Percentiles rank a stretch among this genome's conserved stretches.
Evolutionary conservation across 2,329 filamentous ascomycete genomes (phyloP).

Genomic region (Coniella lustricola): DNA sequence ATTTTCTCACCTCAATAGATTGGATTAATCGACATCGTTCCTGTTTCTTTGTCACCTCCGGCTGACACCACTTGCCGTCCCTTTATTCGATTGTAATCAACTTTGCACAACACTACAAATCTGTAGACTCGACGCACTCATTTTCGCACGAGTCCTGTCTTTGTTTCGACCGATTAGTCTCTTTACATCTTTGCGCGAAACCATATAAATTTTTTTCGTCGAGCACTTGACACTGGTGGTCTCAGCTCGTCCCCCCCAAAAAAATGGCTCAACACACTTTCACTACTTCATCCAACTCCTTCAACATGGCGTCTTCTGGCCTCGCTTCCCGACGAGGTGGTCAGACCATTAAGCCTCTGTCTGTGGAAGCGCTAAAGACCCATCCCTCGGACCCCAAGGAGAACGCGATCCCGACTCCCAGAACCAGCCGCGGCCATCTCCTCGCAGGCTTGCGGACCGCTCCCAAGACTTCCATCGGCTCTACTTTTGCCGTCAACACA

Average conservation of each 20-base stretch:
- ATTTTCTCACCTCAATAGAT: slow-evolving; percentile 1
- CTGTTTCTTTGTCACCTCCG: slow-evolving; percentile 2
- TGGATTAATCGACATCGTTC: slow-evolving; percentile 11
- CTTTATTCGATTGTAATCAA: slow-evolving; percentile 12
- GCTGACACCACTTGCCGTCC: slow-evolving; percentile 1
- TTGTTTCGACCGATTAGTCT: not conserved
- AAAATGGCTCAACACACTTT: slow-evolving; percentile 93
- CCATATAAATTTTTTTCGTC: slow-evolving; percentile 16
- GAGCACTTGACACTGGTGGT: slow-evolving; percentile 90
- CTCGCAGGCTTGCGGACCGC: slow-evolving; percentile 89
- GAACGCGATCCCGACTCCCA: slow-evolving; percentile 69
- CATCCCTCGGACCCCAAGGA: slow-evolving; percentile 56
- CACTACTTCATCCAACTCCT: slow-evolving; percentile 54
- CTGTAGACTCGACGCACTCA: not conserved
- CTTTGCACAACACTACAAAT: not conserved
- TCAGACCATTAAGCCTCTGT: slow-evolving; percentile 85
- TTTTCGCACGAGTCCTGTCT: too few species aligned
- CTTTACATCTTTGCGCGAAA: not conserved
- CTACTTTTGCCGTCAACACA: slow-evolving; percentile 48
- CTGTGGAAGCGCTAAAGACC: slow-evolving; percentile 63
- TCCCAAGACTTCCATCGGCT: slow-evolving; percentile 73
- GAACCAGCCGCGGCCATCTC: slow-evolving; percentile 90
- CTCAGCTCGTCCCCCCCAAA: slow-evolving; percentile 53
- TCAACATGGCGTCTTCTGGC: slow-evolving; percentile 68
- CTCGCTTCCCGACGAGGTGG: slow-evolving; percentile 81